These are phyloP conservation scores for Gossypium davidsonii DNA, from an alignment of 441 rosid genomes.

Conservation along the genomic window DNA sequence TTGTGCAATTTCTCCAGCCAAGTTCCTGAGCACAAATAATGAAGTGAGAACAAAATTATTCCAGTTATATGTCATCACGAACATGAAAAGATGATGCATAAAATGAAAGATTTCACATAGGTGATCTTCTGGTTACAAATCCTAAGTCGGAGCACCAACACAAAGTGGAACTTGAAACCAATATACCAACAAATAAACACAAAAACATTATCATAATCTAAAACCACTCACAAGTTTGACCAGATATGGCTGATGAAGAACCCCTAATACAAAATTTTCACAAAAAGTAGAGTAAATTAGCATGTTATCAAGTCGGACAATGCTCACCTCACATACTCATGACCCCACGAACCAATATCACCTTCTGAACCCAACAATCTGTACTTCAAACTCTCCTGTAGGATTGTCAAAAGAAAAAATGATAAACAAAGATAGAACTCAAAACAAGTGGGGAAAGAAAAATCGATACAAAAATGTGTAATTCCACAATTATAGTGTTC, in stretches of 20 bases:
- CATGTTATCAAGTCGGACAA: not conserved
- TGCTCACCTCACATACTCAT: conserved; percentile 83
- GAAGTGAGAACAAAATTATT: not conserved
- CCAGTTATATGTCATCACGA: not conserved
- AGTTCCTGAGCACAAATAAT: conserved; percentile 42
- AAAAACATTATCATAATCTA: not conserved
- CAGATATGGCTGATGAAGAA: not conserved
- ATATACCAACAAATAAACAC: not conserved
- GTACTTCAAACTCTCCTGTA: conserved; percentile 91
- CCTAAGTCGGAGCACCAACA: not conserved
- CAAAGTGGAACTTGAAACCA: not conserved
- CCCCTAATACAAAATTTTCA: not conserved
- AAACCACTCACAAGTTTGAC: not conserved
- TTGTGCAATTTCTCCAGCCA: conserved; percentile 86
- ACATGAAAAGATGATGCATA: not conserved
- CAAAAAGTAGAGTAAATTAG: not conserved
- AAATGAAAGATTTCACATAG: not conserved
- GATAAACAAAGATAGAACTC: not conserved
- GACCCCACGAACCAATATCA: conserved; percentile 98
- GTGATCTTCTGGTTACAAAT: not conserved
- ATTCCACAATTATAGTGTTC: not conserved
- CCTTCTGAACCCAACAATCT: conserved; percentile 83
- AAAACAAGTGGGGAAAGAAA: not conserved
- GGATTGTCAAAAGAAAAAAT: conserved; percentile 16
- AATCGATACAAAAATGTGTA: not conserved